Evolutionary conservation across 2,329 filamentous ascomycete species (phyloP), one percentile per base, ranked within the genome.

Genomic region (Huntiella moniliformis): DNA sequence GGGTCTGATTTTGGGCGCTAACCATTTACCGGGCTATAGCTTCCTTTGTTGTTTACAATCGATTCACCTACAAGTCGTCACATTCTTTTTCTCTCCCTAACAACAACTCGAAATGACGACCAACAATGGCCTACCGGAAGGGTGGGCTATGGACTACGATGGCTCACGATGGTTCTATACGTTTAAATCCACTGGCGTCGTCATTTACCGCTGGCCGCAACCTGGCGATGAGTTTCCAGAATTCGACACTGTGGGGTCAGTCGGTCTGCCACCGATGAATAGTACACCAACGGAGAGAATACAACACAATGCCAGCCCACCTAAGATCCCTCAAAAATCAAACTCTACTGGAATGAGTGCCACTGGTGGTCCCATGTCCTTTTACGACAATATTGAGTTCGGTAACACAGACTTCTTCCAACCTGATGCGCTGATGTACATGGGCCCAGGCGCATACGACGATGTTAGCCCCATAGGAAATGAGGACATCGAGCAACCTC

Each of bases 91-190:
- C n/a, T 18, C 17, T 31, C 18, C 5, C 28, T 13, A 11, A 12
- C 11, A 42, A 32, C 22, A 28, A 28, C 10, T 8, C 22, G 22
- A 28, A 6, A 28, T 28, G n/a, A 42, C 34, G 40, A 5, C 40
- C 28, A 8, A 16, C 31, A 34, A 12, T 8, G 40, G 40, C 15
- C 40, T 75, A 31, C 70, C 70, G 2, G 60, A 63, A 5, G 67
- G 68, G 46, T 75, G 72, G 72, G 68, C 73, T 48, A 65, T 60
- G 54, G 72, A 74, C 56, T 74, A 74, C 53, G 71, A 75, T 51
- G 71, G 71, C 45, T 53, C 52, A 15, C 66, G 72, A 18, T 76
- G 72, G 72, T 68, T 74, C 57, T 76, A 71, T 55, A 65, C 64
- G 44, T 74, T 71, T 59, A 68, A 63, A 51, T 60, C 71, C 17